Conservation (phyloP, 2,329 filamentous ascomycete species). For the Aphanocladium album region DNA sequence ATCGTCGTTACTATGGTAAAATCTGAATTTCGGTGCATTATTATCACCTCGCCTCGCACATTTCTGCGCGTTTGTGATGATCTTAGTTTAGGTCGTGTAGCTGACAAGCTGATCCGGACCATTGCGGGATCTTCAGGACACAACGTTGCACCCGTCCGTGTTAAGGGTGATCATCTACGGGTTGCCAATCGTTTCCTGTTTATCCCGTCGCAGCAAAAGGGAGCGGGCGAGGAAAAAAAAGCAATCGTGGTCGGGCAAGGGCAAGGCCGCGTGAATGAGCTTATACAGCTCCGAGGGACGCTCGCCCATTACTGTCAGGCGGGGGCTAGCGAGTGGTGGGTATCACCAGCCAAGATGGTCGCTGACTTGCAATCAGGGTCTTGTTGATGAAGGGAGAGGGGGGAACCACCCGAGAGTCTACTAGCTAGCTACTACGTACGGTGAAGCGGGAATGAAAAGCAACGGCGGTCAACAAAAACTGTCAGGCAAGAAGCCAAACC, state of each 20-base stretch:
- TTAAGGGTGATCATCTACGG: not conserved
- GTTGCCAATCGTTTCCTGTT: not conserved
- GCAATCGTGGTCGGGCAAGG: not conserved
- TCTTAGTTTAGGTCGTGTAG: not conserved
- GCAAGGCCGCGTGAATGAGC: not conserved
- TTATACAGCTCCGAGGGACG: not conserved
- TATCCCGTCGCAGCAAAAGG: no score
- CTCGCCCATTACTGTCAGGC: not conserved
- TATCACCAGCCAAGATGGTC: not conserved
- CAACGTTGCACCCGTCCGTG: not conserved
- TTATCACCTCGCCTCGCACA: not conserved
- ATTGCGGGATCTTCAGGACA: constrained; percentile 10
- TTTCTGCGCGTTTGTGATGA: not conserved
- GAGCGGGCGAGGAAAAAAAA: not conserved
- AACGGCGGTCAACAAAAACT: not conserved
- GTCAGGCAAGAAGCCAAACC: not conserved
- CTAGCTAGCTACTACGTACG: not conserved
- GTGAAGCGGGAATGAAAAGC: not conserved
- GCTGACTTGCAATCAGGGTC: not conserved
- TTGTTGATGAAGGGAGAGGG: no score
- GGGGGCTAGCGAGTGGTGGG: no score
- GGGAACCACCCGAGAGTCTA: not conserved
- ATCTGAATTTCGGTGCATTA: no score
- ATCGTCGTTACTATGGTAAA: not conserved
- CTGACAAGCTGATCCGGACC: constrained; percentile 3